These are phyloP conservation scores for Phytophthora europaea DNA, from an alignment of 352 stramenopile genomes.

Conservation along the genomic window DNA sequence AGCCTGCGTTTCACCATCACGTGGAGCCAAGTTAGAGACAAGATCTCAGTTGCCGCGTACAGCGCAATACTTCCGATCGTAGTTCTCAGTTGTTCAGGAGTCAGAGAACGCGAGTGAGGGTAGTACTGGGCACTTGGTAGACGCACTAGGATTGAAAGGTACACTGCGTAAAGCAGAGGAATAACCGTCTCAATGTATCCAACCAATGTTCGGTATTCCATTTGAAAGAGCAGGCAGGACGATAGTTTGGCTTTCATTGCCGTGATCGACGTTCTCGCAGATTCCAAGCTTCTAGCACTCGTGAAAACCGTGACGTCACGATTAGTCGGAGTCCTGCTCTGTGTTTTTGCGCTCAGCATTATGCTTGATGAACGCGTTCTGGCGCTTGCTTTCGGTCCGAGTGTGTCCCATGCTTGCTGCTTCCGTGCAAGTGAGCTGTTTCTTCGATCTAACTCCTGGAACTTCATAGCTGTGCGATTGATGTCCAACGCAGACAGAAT, in stretches of 20 bases:
- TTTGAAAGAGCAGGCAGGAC: constrained; percentile 17
- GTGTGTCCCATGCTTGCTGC: background rate
- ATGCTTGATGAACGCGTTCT: constrained; percentile 7
- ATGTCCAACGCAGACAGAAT: constrained; percentile 17
- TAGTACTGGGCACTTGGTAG: constrained; percentile 26
- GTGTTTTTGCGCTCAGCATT: constrained; percentile 1
- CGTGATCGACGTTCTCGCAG: background rate
- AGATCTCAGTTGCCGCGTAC: constrained; percentile 9
- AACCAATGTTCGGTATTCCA: constrained; percentile 25
- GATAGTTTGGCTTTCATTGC: constrained; percentile 12
- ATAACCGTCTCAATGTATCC: constrained; percentile 22
- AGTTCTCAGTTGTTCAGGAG: constrained; percentile 5
- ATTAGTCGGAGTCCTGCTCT: background rate
- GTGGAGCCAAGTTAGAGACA: constrained; percentile 22
- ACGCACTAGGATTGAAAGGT: constrained; percentile 12
- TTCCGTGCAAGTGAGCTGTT: background rate
- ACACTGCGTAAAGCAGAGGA: constrained; percentile 18
- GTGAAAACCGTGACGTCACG: constrained; percentile 1
- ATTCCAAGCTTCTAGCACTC: background rate
- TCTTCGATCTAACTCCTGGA: constrained; percentile 3
- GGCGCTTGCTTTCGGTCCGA: background rate
- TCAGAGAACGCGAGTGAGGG: constrained; percentile 11
- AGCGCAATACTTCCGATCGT: constrained; percentile 14
- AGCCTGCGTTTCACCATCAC: constrained; percentile 23
- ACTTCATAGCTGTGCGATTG: constrained; percentile 12